These are phyloP conservation scores for Hymenoscyphus occultus DNA, from an alignment of 2,329 filamentous ascomycete genomes.

Conservation along the genomic window DNA sequence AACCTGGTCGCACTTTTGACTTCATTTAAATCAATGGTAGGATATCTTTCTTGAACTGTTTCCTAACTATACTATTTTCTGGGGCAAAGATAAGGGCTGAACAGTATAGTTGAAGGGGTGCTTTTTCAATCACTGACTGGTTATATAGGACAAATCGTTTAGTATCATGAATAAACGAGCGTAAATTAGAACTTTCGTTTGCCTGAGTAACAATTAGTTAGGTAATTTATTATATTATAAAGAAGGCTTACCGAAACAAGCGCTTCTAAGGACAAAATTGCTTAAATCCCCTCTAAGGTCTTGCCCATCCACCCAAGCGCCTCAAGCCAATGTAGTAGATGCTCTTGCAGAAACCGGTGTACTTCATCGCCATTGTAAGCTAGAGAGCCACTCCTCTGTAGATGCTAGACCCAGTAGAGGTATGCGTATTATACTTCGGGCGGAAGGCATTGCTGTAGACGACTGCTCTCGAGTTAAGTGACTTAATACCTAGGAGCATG, in stretches of 20 bases:
- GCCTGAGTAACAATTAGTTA: slow-evolving; percentile 1
- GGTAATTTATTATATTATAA: background rate
- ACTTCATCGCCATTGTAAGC: slow-evolving; percentile 22
- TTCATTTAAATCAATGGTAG: slow-evolving; percentile 20
- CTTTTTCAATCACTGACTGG: slow-evolving; percentile 25
- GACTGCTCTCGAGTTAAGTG: slow-evolving; percentile 19
- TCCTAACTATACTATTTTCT: slow-evolving; percentile 28
- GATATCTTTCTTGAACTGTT: slow-evolving; percentile 12
- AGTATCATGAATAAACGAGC: background rate
- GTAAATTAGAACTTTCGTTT: background rate
- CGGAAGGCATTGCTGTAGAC: slow-evolving; percentile 33
- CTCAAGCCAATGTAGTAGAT: slow-evolving; percentile 3
- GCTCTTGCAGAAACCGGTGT: slow-evolving; percentile 3
- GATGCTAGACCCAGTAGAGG: no score
- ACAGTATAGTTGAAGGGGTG: slow-evolving; percentile 33
- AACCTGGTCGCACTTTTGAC: slow-evolving; percentile 18
- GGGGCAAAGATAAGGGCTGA: slow-evolving; percentile 32
- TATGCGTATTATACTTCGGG: slow-evolving; percentile 38
- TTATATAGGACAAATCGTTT: slow-evolving; percentile 5
- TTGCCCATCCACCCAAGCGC: slow-evolving; percentile 6
- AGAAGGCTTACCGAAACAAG: background rate
- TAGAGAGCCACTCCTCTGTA: slow-evolving; percentile 29
- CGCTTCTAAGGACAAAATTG: slow-evolving; percentile 3
- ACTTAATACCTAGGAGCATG: slow-evolving; percentile 22
- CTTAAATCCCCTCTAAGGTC: slow-evolving; percentile 6